A percentile compares a stretch with the other conserved stretches of the same genome.
Conservation (phyloP, 257 asterid genomes). For the Solanum pinnatisectum region DNA sequence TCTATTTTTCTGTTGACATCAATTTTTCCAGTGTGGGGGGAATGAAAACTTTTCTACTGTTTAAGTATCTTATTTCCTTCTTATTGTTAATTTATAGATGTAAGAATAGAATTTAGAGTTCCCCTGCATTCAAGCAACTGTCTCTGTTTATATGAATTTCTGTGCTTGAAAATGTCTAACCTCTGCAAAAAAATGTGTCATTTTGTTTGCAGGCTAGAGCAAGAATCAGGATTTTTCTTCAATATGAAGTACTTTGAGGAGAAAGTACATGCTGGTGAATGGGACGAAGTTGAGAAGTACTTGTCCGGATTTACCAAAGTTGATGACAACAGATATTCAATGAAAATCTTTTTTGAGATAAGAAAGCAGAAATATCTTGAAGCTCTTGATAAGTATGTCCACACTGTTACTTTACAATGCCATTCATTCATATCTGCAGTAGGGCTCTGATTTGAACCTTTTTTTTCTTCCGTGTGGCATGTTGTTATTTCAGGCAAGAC, state of each 20-base stretch:
- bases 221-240: constrained; percentile 89
- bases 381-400: constrained; percentile 78
- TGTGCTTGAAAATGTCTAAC: not conserved
- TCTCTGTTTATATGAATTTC: not conserved
- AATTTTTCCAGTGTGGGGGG: not conserved
- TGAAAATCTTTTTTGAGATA: constrained; percentile 93
- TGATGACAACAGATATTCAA: constrained; percentile 90
- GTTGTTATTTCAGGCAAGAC: constrained; percentile 55
- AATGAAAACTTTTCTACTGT: not conserved
- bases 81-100: not conserved
- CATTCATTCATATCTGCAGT: not conserved
- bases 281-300: constrained; percentile 98
- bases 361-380: constrained; percentile 98
- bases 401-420: not conserved
- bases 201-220: constrained; percentile 70
- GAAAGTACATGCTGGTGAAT: constrained; percentile 93
- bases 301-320: constrained; percentile 93
- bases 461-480: not conserved
- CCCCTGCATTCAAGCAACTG: not conserved
- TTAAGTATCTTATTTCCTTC: not conserved
- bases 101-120: not conserved
- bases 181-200: not conserved
- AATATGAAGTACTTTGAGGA: constrained; percentile 97
- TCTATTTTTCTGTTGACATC: not conserved
- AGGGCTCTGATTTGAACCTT: not conserved